Evolutionary conservation across 164 flowering plant genomes (phyloP), one percentile per base, ranked within the genome.

Genomic region (Kalanchoe fedtschenkoi): DNA sequence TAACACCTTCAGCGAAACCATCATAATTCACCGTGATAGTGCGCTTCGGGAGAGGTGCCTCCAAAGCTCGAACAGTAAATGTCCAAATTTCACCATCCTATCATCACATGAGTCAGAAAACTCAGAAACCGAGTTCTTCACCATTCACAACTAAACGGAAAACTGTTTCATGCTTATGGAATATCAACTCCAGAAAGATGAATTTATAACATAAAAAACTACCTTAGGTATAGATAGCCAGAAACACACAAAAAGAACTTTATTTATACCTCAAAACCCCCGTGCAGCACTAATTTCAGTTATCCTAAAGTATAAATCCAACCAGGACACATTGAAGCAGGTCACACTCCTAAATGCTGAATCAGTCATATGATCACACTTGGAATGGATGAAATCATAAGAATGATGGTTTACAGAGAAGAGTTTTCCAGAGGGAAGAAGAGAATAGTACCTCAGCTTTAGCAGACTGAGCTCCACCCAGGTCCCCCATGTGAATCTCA

Each of bases 81-180:
- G 77, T 68, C 93, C 96, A 89, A 43, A 80, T 71, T 17, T 92
- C 85, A 37, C 83, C 89, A 29, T 83, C 93, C 93, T 89, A 66
- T 60, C 58, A 22, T 28, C 59, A 66, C 38, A 35, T 34, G 7
- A 66, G 21, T 21, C 13, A 64, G 6, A 60, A 19, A 19, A 64
- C 55, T 42, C 17, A 37, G 19, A 60, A 22, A 38, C 10, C 53
- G 3, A 5, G 21, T 21, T 24, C 0, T 16, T 29, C 8, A 30
- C 6, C 60, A 57, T 34, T n/a, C 60, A 57, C 37, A 30, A 30
- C 34, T 1, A 57, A 16, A 57, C 16, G 0, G 9, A 34, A 30
- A 5, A 47, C 10, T 47, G 11, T 47, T 47, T 2, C 54, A 37
- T 37, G n/a, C n/a, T n/a, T 3, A 37, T 37, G 10, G 11, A 37